phyloP scores from a whole-genome alignment of 257 asterid genomes.

The Haberlea rhodopensis region DNA sequence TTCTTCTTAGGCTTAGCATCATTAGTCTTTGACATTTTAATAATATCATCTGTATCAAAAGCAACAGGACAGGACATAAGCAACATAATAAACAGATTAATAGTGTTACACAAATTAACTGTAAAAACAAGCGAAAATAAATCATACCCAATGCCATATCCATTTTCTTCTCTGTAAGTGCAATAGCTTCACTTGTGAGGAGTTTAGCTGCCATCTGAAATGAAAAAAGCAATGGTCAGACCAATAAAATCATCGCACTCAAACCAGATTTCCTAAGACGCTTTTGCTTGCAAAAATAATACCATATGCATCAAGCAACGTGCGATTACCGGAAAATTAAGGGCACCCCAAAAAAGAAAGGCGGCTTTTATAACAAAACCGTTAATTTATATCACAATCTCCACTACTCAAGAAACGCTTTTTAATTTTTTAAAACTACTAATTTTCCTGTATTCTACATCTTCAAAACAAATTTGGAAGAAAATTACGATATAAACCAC shows the following conservation, averaged over 20 bases:
- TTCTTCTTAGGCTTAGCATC: constrained; percentile 51
- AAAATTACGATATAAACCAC: neutral
- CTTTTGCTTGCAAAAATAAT: neutral
- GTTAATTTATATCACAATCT: neutral
- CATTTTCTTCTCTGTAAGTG: constrained; percentile 95
- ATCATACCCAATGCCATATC: constrained; percentile 80
- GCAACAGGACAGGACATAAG: neutral
- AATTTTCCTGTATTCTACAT: neutral
- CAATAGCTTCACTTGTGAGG: constrained; percentile 65
- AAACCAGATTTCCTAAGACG: neutral
- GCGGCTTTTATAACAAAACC: neutral
- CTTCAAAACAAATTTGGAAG: no score
- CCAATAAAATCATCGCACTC: constrained; percentile 6
- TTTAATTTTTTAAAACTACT: neutral
- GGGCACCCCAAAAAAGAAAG: neutral
- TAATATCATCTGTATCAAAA: constrained; percentile 75
- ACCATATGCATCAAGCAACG: neutral
- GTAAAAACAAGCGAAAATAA: constrained; percentile 7
- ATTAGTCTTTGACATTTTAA: constrained; percentile 70
- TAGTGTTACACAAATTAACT: neutral
- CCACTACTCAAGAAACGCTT: neutral
- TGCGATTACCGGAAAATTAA: neutral
- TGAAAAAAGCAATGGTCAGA: constrained; percentile 10
- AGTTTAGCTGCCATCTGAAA: constrained; percentile 75
- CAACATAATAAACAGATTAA: constrained; percentile 13